These are phyloP conservation scores for Candida jianshihensis DNA, from an alignment of 805 yeast species.

Conservation along the genomic window DNA sequence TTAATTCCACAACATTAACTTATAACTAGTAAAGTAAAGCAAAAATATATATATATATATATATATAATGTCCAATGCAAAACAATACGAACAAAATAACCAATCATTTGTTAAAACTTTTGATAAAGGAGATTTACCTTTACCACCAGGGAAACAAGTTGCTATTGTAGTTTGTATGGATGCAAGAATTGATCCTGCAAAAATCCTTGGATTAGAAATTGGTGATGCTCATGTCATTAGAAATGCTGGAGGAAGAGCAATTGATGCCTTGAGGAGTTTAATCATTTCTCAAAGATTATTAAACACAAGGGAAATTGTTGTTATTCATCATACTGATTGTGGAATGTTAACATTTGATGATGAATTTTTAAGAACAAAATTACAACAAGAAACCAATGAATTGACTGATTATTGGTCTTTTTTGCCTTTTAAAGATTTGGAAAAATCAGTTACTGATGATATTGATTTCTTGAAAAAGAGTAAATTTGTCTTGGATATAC, in stretches of 20 bases:
- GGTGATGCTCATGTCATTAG: slow-evolving; percentile 39
- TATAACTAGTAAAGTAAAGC: too few relatives aligned
- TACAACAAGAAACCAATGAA: slow-evolving; percentile 26
- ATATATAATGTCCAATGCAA: not conserved
- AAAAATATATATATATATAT: not conserved
- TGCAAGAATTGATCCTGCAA: not conserved
- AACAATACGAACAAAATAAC: not conserved
- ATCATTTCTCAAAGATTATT: slow-evolving; percentile 34
- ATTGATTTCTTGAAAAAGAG: slow-evolving; percentile 23
- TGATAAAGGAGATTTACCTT: slow-evolving; percentile 12
- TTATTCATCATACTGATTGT: slow-evolving; percentile 37
- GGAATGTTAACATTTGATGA: slow-evolving; percentile 37
- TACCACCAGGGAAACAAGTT: slow-evolving; percentile 22
- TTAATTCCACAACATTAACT: too few relatives aligned
- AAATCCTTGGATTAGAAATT: slow-evolving; percentile 22
- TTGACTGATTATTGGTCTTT: slow-evolving; percentile 1
- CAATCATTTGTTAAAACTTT: not conserved
- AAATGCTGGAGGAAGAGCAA: slow-evolving; percentile 37
- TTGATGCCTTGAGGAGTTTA: slow-evolving; percentile 32
- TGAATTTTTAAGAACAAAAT: slow-evolving; percentile 22
- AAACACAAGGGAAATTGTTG: slow-evolving; percentile 33
- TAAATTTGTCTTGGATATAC: slow-evolving; percentile 30
- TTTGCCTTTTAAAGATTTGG: slow-evolving; percentile 28
- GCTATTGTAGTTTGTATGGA: slow-evolving; percentile 29
- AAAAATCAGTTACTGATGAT: slow-evolving; percentile 29